Evolutionary conservation across 2,329 filamentous ascomycete genomes (phyloP).

Genomic region (Dichotomopilus funicola): DNA sequence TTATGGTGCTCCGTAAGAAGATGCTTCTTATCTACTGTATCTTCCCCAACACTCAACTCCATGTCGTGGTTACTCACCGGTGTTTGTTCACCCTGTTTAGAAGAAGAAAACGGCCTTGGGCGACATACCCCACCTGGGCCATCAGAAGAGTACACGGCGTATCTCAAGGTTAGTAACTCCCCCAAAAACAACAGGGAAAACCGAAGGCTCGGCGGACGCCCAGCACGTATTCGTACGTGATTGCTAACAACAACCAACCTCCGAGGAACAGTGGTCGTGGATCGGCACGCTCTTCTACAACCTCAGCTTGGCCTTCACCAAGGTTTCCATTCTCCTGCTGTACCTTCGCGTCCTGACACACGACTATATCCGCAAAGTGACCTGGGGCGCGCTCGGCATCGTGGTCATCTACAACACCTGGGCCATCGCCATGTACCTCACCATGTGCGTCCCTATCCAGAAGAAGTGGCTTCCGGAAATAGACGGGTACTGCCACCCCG

Average conservation of each 20-base stretch:
- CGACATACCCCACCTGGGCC: not conserved
- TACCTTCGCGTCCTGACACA: constrained; percentile 25
- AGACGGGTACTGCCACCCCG: constrained; percentile 12
- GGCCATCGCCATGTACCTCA: constrained; percentile 15
- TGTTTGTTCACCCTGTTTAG: not conserved
- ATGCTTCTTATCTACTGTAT: too few species aligned
- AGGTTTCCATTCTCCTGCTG: constrained; percentile 25
- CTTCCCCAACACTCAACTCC: too few species aligned
- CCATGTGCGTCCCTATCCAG: constrained; percentile 22
- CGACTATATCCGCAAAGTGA: constrained; percentile 20
- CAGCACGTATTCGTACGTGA: too few species aligned
- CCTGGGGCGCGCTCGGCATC: constrained; percentile 14
- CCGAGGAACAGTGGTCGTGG: constrained; percentile 5
- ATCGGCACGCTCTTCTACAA: constrained; percentile 22
- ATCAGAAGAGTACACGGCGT: not conserved
- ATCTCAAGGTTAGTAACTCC: not conserved
- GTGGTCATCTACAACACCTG: constrained; percentile 17
- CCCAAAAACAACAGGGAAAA: too few species aligned
- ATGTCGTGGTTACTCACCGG: too few species aligned
- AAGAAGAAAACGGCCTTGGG: not conserved
- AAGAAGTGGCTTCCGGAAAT: constrained; percentile 14
- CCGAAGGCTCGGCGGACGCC: too few species aligned
- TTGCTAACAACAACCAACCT: too few species aligned
- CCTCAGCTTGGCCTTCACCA: constrained; percentile 21
- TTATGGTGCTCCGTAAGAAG: too few species aligned